Conservation (phyloP, 768 basidiomycete genomes). For the Xerocomus spinulosus region DNA sequence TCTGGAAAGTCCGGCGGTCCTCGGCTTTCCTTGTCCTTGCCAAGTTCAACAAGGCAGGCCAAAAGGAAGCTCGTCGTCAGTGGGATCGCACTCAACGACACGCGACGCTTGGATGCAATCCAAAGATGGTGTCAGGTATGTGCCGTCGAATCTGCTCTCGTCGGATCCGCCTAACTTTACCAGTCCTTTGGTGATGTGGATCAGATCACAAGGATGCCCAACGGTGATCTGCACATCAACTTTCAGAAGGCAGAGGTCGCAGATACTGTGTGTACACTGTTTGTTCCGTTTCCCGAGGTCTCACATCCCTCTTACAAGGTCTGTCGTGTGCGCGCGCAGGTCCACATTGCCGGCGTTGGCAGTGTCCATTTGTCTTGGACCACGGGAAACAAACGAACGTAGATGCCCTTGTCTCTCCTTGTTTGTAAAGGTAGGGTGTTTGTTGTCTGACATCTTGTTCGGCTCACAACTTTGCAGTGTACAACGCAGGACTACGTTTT, state of each 20-base stretch:
- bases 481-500: constrained; percentile 24
- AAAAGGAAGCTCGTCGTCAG: constrained; percentile 67
- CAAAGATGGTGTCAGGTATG: constrained; percentile 75
- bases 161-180: constrained; percentile 1
- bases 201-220: constrained; percentile 67
- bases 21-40: constrained; percentile 30
- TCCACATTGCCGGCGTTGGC: constrained; percentile 69
- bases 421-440: constrained; percentile 25
- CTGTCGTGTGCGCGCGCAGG: constrained; percentile 72
- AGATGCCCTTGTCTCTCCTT: constrained; percentile 6
- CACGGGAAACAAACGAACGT: constrained; percentile 45
- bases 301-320: constrained; percentile 50
- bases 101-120: constrained; percentile 59
- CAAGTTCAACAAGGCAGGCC: constrained; percentile 36
- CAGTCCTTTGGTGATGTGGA: constrained; percentile 75
- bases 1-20: constrained; percentile 17
- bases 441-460: neutral
- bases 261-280: constrained; percentile 55
- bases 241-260: constrained; percentile 74
- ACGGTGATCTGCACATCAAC: constrained; percentile 73
- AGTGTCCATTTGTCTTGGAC: constrained; percentile 77
- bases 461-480: constrained; percentile 21
- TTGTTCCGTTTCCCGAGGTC: neutral
- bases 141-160: neutral
- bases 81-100: constrained; percentile 59